Base-by-base conservation (phyloP, 73 alveolate genomes). In the Stentor coeruleus region DNA sequence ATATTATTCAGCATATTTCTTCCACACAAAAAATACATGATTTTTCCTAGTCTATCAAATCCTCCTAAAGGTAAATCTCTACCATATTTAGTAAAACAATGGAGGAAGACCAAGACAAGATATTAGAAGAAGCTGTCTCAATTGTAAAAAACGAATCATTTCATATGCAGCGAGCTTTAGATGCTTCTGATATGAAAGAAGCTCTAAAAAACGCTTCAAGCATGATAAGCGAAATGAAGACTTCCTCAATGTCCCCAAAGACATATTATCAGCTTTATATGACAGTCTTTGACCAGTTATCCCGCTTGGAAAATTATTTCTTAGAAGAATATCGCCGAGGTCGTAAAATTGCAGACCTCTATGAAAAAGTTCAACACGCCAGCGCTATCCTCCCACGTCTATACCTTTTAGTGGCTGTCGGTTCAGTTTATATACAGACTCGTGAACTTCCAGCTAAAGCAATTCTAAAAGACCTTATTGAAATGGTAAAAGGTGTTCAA, bases 321-420 rank as follows among this genome's bases (percentile, higher is more conserved):
- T 20, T 66, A 0, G 98, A 96, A 81, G 99, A 97, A 84, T 88
- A 93, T 58, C 93, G 96, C 85, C 88, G 97, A 74, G 99, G 99
- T n/a, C 77, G 99, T 57, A 92, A 94, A 86, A 97, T 97, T 99
- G 86, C 96, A 81, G 98, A 96, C 82, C 91, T 97, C 66, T 95
- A 95, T 82, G 99, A 95, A 74, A 88, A 96, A 35, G 99, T 95
- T 59, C 95, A 97, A 87, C 99, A 97, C 83, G 98, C 99, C 33
- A 95, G 97, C 49, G 91, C 93, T 82, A 94, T 97, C 58, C 93
- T 97, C 83, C 99, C 99, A 40, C 89, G 99, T 81, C 88, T 97
- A 74, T 97, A 97, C 82, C 89, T 95, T 39, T 82, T 95, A 93
- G 93, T 97, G 86, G 92, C 99, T 1, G 98, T 92, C 26, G 99